Conservation (phyloP, 116 monocot genomes). For the Cymodocea nodosa region DNA sequence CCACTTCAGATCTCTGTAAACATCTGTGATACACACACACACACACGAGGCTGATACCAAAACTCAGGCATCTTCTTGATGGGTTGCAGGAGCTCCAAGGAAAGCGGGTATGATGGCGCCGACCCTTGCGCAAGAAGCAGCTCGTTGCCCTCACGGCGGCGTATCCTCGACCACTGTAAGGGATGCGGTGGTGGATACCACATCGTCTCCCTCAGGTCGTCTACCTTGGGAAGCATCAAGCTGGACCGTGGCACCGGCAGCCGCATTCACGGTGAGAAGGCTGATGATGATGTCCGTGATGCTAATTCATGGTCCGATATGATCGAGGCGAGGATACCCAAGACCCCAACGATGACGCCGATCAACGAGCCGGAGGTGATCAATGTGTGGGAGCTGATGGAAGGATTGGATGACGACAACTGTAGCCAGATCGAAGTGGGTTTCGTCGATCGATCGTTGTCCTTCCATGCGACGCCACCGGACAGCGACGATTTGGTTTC, state of each 20-base stretch:
- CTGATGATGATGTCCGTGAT: too few relatives aligned
- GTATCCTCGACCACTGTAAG: neutral
- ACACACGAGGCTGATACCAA: too few relatives aligned
- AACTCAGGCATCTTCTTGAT: too few relatives aligned
- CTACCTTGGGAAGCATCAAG: constrained; percentile 30
- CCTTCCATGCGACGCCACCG: constrained; percentile 7
- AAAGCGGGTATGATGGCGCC: constrained; percentile 13
- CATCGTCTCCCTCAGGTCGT: constrained; percentile 28
- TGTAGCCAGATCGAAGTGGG: constrained; percentile 16
- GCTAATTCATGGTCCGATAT: constrained; percentile 12
- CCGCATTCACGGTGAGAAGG: neutral
- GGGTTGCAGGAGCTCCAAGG: constrained; percentile 65
- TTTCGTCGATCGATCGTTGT: constrained; percentile 10
- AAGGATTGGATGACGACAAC: constrained; percentile 26
- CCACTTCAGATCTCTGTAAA: too few relatives aligned
- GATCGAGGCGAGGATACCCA: constrained; percentile 5
- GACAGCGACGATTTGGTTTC: neutral
- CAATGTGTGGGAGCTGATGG: constrained; percentile 55
- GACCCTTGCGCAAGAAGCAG: constrained; percentile 16
- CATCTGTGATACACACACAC: too few relatives aligned
- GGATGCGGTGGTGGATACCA: constrained; percentile 16
- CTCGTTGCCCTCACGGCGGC: constrained; percentile 15
- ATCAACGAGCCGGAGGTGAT: constrained; percentile 49
- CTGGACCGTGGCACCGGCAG: constrained; percentile 4
- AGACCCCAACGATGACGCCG: constrained; percentile 41